Conservation (phyloP, 495 filamentous ascomycete species). For the Xylaria cubensis region DNA sequence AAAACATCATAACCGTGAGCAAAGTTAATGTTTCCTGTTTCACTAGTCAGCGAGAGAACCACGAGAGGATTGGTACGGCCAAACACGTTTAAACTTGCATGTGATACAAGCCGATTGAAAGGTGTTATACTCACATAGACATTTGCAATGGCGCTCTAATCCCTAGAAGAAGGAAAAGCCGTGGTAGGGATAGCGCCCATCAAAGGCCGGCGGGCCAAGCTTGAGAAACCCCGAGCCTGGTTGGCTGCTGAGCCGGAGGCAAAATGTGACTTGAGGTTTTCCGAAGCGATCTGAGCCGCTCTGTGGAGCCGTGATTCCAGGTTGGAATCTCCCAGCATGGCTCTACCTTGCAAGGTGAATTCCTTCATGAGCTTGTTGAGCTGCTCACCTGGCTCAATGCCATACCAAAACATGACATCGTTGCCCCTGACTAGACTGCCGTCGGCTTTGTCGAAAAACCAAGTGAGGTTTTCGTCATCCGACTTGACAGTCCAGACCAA, state of each 20-base stretch:
- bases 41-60: constrained; percentile 20
- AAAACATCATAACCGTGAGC: constrained; percentile 89
- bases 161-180: constrained; percentile 26
- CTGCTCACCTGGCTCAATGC: constrained; percentile 83
- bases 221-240: constrained; percentile 40
- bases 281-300: constrained; percentile 67
- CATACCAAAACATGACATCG: constrained; percentile 97
- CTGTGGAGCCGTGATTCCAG: constrained; percentile 82
- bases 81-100: background rate
- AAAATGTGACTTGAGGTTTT: constrained; percentile 46
- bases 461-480: constrained; percentile 95
- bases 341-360: constrained; percentile 80
- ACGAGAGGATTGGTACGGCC: no score
- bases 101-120: background rate
- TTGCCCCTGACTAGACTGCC: constrained; percentile 85
- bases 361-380: constrained; percentile 86
- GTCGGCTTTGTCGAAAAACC: constrained; percentile 98
- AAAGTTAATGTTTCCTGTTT: constrained; percentile 95
- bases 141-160: constrained; percentile 78
- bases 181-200: constrained; percentile 29
- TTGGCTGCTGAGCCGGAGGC: constrained; percentile 40
- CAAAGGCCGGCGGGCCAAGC: constrained; percentile 34
- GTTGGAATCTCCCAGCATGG: constrained; percentile 91
- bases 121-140: constrained; percentile 58
- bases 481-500: constrained; percentile 97